Evolutionary conservation across 2,329 filamentous ascomycete species (phyloP).

Genomic region (Diplodia intermedia): DNA sequence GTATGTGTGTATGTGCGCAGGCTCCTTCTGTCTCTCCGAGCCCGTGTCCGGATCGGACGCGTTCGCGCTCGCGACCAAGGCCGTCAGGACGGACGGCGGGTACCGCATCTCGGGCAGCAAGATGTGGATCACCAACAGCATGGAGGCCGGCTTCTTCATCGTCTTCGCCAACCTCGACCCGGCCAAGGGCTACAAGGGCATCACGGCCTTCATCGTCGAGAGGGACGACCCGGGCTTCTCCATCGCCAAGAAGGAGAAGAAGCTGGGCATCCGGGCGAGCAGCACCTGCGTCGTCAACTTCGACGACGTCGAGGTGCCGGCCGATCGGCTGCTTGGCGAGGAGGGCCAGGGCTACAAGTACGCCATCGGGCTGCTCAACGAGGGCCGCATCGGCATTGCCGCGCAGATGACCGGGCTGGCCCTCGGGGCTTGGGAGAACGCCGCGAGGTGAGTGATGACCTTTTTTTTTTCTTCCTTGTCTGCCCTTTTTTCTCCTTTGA

Average conservation of each 20-base stretch:
- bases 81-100: conserved; percentile 79
- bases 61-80: conserved; percentile 92
- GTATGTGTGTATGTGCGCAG: conserved; percentile 38
- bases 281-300: conserved; percentile 98
- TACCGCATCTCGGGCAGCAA: conserved; percentile 91
- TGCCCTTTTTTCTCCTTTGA: background rate
- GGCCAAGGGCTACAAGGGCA: conserved; percentile 93
- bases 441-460: conserved; percentile 66
- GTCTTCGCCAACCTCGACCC: conserved; percentile 97
- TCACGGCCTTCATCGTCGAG: conserved; percentile 94
- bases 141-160: conserved; percentile 94
- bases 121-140: conserved; percentile 99
- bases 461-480: conserved; percentile 39
- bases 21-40: conserved; percentile 91
- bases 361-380: conserved; percentile 91
- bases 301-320: conserved; percentile 90
- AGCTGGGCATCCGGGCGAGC: conserved; percentile 93
- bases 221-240: conserved; percentile 88
- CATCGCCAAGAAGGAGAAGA: conserved; percentile 99
- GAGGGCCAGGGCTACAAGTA: conserved; percentile 97
- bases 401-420: conserved; percentile 98
- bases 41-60: conserved; percentile 93
- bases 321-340: conserved; percentile 85
- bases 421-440: conserved; percentile 93
- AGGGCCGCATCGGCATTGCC: conserved; percentile 96